A percentile compares a stretch with the other conserved stretches of the same genome.
These are phyloP conservation scores for Lichtheimia corymbifera DNA, from an alignment of 371 early-diverging fungal genomes.

Conservation along the genomic window DNA sequence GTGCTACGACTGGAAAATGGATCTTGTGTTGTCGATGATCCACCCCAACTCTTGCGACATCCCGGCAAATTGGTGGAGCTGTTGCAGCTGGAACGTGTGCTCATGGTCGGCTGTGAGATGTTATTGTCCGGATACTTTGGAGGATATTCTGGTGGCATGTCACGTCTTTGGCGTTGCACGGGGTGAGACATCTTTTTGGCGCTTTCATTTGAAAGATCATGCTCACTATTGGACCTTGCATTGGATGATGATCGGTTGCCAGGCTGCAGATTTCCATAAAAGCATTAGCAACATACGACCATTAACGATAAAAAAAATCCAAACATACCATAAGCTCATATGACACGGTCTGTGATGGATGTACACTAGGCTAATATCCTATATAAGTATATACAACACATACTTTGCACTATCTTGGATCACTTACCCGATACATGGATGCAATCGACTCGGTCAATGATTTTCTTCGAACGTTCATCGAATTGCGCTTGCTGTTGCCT, in stretches of 20 bases:
- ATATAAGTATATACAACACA: background rate
- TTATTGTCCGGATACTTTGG: background rate
- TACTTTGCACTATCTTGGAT: background rate
- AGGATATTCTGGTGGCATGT: background rate
- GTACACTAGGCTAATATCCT: slow-evolving; percentile 9
- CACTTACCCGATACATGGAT: slow-evolving; percentile 7
- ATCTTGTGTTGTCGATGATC: too few species aligned
- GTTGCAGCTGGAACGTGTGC: too few species aligned
- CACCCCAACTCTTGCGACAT: too few species aligned
- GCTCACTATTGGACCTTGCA: too few species aligned
- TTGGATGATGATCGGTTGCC: too few species aligned
- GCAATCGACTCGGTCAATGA: slow-evolving; percentile 9
- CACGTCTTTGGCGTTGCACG: too few species aligned
- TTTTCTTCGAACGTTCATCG: slow-evolving; percentile 2
- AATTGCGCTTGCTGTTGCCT: background rate
- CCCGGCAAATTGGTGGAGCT: too few species aligned
- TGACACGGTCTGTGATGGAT: slow-evolving; percentile 16
- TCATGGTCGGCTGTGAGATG: background rate
- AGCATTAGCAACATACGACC: background rate
- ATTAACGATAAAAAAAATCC: background rate
- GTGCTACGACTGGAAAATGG: slow-evolving; percentile 3
- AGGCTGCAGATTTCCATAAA: background rate
- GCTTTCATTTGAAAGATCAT: too few species aligned
- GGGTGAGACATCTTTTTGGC: too few species aligned
- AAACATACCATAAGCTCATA: slow-evolving; percentile 18